These are phyloP conservation scores for Circinella umbellata DNA, from an alignment of 371 early-diverging fungal species.

Conservation along the genomic window DNA sequence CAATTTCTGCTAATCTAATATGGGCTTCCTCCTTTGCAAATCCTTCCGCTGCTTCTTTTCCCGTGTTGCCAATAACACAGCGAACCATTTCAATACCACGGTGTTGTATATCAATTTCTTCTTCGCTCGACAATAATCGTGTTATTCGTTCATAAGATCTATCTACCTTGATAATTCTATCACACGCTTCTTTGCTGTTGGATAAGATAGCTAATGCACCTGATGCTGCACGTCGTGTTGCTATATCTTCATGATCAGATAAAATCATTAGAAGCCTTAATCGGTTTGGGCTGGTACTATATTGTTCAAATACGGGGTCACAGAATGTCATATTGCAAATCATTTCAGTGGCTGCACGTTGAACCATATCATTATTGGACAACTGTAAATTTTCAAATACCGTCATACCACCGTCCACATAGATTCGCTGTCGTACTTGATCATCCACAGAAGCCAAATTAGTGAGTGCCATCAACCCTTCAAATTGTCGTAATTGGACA, in stretches of 20 bases:
- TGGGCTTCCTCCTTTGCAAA: constrained; percentile 40
- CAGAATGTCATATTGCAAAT: constrained; percentile 93
- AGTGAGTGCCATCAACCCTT: constrained; percentile 91
- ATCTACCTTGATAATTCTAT: constrained; percentile 58
- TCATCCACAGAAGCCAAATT: constrained; percentile 80
- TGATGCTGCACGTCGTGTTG: constrained; percentile 85
- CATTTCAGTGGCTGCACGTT: constrained; percentile 93
- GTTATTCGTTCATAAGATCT: constrained; percentile 56
- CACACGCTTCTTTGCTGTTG: constrained; percentile 56
- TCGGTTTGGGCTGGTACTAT: constrained; percentile 58
- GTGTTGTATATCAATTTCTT: constrained; percentile 51
- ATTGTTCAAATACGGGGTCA: constrained; percentile 78
- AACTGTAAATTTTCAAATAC: constrained; percentile 81
- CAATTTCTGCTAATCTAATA: constrained; percentile 40
- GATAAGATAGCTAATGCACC: constrained; percentile 90
- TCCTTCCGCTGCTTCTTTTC: constrained; percentile 29
- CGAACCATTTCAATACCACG: constrained; percentile 60
- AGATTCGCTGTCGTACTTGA: constrained; percentile 50
- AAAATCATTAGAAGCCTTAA: constrained; percentile 84
- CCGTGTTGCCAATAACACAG: constrained; percentile 43
- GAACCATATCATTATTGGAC: constrained; percentile 79
- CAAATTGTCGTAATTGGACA: constrained; percentile 83
- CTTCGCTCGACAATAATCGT: constrained; percentile 44
- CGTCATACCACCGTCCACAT: constrained; percentile 63
- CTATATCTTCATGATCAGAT: constrained; percentile 84